phyloP scores from a whole-genome alignment of 345 rosid species.

The Toxicodendron radicans region DNA sequence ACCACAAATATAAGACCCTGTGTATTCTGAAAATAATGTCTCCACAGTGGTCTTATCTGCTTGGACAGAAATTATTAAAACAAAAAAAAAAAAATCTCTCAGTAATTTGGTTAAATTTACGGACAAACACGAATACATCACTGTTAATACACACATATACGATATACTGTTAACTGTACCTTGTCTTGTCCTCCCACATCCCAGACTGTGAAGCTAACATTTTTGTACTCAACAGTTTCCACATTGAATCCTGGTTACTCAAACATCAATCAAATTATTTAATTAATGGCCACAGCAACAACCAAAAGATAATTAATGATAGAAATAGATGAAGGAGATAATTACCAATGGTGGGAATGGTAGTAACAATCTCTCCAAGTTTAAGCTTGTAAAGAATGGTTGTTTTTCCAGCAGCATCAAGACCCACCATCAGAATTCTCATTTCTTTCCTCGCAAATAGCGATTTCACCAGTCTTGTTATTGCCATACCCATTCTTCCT shows the following conservation, averaged over 20 bases:
- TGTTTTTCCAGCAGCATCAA: constrained; percentile 78
- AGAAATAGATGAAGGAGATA: neutral
- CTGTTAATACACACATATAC: neutral
- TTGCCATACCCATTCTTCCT: constrained; percentile 48
- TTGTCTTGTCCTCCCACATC: constrained; percentile 72
- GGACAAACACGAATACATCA: neutral
- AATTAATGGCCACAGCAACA: too few species aligned
- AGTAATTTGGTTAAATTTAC: neutral
- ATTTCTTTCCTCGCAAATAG: constrained; percentile 65
- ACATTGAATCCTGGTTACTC: constrained; percentile 54
- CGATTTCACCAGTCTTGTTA: constrained; percentile 46
- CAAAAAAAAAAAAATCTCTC: neutral
- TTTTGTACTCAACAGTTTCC: constrained; percentile 69
- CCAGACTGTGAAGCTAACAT: constrained; percentile 75
- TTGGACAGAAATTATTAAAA: neutral
- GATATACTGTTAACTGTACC: constrained; percentile 34
- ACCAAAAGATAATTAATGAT: neutral
- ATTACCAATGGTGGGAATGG: constrained; percentile 78
- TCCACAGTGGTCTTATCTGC: constrained; percentile 66
- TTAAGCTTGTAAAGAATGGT: constrained; percentile 76
- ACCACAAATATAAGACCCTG: constrained; percentile 69
- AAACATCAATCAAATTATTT: constrained; percentile 6
- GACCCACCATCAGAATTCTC: constrained; percentile 80
- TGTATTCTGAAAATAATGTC: constrained; percentile 68
- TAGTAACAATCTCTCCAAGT: constrained; percentile 71